phyloP scores from a whole-genome alignment of 192 early-diverging fungal species.

The Phlyctochytrium bullatum region DNA sequence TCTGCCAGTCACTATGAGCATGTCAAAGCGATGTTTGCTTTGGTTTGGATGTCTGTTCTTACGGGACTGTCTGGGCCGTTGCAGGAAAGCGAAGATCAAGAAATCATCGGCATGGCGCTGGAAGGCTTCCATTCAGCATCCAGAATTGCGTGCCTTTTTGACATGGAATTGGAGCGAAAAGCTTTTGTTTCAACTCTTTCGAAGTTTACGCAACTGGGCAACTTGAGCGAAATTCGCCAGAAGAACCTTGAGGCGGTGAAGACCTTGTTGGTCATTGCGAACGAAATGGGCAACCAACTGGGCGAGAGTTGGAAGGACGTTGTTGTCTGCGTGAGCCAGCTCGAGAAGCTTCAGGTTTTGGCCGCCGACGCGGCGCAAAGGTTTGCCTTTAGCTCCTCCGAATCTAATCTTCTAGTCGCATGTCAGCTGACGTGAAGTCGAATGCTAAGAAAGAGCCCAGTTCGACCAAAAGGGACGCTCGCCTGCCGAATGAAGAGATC shows the following conservation, averaged over 20 bases:
- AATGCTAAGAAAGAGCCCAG: neutral
- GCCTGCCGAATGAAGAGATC: slow-evolving; percentile 42
- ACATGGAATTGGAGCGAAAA: slow-evolving; percentile 82
- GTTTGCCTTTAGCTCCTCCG: slow-evolving; percentile 12
- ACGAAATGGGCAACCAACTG: slow-evolving; percentile 46
- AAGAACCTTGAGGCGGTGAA: slow-evolving; percentile 94
- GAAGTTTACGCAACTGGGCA: slow-evolving; percentile 81
- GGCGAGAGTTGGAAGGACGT: slow-evolving; percentile 81
- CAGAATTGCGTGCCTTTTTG: slow-evolving; percentile 83
- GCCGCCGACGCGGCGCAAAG: slow-evolving; percentile 35
- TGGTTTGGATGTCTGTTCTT: slow-evolving; percentile 84
- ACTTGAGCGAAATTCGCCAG: slow-evolving; percentile 81
- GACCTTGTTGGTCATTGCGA: slow-evolving; percentile 77
- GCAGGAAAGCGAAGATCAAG: slow-evolving; percentile 77
- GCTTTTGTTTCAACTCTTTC: slow-evolving; percentile 88
- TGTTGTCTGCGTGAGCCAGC: slow-evolving; percentile 77
- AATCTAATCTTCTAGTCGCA: neutral
- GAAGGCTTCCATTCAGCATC: slow-evolving; percentile 81
- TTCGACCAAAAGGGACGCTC: slow-evolving; percentile 12
- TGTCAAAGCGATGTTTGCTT: slow-evolving; percentile 88
- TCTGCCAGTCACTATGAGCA: slow-evolving; percentile 76
- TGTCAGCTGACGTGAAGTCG: neutral
- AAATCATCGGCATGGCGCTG: slow-evolving; percentile 54
- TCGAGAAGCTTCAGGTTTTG: slow-evolving; percentile 83
- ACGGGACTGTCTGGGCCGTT: slow-evolving; percentile 78